A percentile compares a stretch with the other conserved stretches of the same genome.
Conservation (phyloP, 352 stramenopile genomes). For the Blastocystis sp. region DNA sequence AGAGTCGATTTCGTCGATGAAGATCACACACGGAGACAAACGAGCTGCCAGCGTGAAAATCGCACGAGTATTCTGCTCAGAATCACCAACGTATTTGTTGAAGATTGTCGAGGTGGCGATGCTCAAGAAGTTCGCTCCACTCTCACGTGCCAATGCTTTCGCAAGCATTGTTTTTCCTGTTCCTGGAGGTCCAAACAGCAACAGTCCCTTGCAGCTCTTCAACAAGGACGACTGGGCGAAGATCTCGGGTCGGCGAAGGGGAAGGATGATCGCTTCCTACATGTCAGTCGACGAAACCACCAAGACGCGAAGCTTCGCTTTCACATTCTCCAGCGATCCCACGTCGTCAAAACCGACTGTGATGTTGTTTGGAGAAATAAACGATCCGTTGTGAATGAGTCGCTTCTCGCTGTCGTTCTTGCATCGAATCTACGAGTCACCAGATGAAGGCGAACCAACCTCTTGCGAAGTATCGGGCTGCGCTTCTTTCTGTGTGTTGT, state of each 20-base stretch:
- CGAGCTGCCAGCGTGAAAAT: conserved; percentile 79
- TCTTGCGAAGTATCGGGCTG: conserved; percentile 26
- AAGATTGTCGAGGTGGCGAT: conserved; percentile 79
- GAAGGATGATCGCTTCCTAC: conserved; percentile 60
- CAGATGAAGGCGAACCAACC: neutral
- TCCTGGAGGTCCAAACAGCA: conserved; percentile 74
- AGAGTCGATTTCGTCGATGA: conserved; percentile 99
- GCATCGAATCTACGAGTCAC: neutral
- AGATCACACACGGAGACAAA: conserved; percentile 88
- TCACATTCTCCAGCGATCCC: conserved; percentile 76
- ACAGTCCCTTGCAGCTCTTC: conserved; percentile 79
- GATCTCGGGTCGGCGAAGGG: conserved; percentile 37
- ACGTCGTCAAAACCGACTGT: conserved; percentile 83
- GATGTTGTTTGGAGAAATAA: conserved; percentile 75
- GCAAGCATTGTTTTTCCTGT: conserved; percentile 80
- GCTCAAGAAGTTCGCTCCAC: conserved; percentile 77
- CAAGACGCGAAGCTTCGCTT: conserved; percentile 71
- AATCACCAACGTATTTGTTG: conserved; percentile 78
- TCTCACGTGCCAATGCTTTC: conserved; percentile 82
- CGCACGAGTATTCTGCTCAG: conserved; percentile 81
- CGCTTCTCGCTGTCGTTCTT: conserved; percentile 74
- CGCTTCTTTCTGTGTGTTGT: conserved; percentile 13
- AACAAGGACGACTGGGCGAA: conserved; percentile 74
- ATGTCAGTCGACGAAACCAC: neutral
- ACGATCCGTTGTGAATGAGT: conserved; percentile 69